Percentiles rank a stretch among this genome's conserved stretches.
phyloP scores from a whole-genome alignment of 2,329 filamentous ascomycete genomes.

The Colletotrichum euphorbiae region DNA sequence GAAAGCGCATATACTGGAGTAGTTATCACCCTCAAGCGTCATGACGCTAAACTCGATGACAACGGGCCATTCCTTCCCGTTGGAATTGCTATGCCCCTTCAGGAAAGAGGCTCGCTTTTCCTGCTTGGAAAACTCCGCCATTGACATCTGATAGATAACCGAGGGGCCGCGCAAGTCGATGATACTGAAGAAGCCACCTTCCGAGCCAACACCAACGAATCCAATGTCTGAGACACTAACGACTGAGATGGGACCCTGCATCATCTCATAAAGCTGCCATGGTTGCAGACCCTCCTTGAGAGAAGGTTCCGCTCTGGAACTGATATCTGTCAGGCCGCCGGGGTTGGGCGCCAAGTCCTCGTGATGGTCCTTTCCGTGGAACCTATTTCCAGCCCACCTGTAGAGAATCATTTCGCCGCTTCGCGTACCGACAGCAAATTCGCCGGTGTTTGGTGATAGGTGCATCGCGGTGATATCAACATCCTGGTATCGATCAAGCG shows the following conservation, averaged over 20 bases:
- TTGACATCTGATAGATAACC: slow-evolving; percentile 80
- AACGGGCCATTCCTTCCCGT: slow-evolving; percentile 79
- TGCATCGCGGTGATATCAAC: slow-evolving; percentile 84
- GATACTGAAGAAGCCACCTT: slow-evolving; percentile 82
- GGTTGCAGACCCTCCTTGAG: slow-evolving; percentile 87
- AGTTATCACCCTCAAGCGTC: slow-evolving; percentile 92
- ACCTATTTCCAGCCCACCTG: slow-evolving; percentile 85
- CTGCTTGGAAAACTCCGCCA: slow-evolving; percentile 80
- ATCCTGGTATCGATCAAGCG: slow-evolving; percentile 81
- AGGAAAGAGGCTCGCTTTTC: slow-evolving; percentile 82
- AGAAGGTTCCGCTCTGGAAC: slow-evolving; percentile 74
- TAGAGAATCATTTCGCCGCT: slow-evolving; percentile 90
- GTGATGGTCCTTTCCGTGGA: slow-evolving; percentile 71
- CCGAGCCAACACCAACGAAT: slow-evolving; percentile 88
- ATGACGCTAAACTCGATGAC: slow-evolving; percentile 91
- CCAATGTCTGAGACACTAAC: slow-evolving; percentile 91
- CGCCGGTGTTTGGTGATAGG: slow-evolving; percentile 82
- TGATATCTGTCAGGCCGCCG: slow-evolving; percentile 80
- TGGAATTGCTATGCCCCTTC: slow-evolving; percentile 61
- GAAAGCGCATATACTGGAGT: slow-evolving; percentile 93
- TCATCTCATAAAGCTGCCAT: slow-evolving; percentile 83
- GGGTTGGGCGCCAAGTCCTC: slow-evolving; percentile 65
- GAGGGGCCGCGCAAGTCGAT: slow-evolving; percentile 89
- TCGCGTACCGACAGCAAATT: slow-evolving; percentile 84
- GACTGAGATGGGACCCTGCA: slow-evolving; percentile 83